Base-by-base conservation (phyloP, 768 basidiomycete genomes). In the Agrocybe praecox region DNA sequence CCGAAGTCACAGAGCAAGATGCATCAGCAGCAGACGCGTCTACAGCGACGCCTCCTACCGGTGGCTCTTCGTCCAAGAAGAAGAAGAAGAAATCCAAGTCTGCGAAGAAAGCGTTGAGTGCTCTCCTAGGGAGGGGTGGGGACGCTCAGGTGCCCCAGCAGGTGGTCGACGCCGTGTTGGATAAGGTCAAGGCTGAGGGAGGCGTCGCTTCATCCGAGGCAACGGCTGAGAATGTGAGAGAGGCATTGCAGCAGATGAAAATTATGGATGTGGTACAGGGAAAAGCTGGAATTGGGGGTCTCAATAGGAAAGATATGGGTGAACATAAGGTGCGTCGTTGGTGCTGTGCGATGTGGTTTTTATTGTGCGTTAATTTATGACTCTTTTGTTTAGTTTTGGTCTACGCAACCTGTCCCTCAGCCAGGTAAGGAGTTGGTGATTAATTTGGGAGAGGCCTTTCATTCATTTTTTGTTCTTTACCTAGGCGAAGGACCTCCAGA, bases 391-490 rank as follows among this genome's bases (percentile, higher is more conserved):
- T 57, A 94, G 95, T 99, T 99, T 74, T 98, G 97, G 97, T 85
- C 79, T 32, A 98, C 96, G 6, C 97, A 99, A 71, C 97, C 97
- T 2, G 97, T 99, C 7, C 91, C 94, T n/a, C 93, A 95, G 67
- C 73, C 85, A 53, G 90, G 91, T 87, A 65, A 63, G 71, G 11
- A 22, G 7, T 21, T 40, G n/a, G n/a, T n/a, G n/a, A n/a, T 42
- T 33, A 40, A 47, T 21, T 34, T 15, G 19, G 8, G 21, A 45
- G 23, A 44, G 15, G 6, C 23, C 11, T 17, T 18, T 40, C 18
- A 12, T 29, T 54, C 8, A 33, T 23, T 36, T 34, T 49, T 45
- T 23, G 23, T 21, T 26, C 40, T 23, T 33, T 55, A 52, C 17
- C 58, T 49, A 93, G 87, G 85, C 22, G 86, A 90, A 64, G 84